Percentiles rank a stretch among this genome's conserved stretches.
phyloP scores from a whole-genome alignment of 2,329 filamentous ascomycete genomes.

The Fusarium neocosmosporiellum region DNA sequence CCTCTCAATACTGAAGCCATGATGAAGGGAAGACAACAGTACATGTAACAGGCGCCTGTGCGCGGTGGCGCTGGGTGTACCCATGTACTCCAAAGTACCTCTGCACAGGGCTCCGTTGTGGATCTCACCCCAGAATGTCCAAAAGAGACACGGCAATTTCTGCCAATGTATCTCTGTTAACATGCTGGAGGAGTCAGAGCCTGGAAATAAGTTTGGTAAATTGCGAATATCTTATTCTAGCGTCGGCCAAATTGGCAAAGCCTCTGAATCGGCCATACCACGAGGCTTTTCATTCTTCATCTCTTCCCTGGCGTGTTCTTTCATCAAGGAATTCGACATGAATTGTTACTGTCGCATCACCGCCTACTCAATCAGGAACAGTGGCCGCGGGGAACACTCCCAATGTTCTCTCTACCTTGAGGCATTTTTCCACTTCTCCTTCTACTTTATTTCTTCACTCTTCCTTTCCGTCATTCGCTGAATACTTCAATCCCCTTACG shows the following conservation, averaged over 20 bases:
- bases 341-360: background rate
- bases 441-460: background rate
- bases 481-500: background rate
- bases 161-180: background rate
- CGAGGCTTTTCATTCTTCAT: background rate
- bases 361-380: background rate
- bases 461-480: background rate
- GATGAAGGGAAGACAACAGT: background rate
- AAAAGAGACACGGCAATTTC: background rate
- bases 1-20: background rate
- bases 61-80: background rate
- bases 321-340: background rate
- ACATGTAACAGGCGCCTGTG: background rate
- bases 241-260: rapidly evolving
- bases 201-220: background rate
- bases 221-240: background rate
- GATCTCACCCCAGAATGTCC: background rate
- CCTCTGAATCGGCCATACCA: rapidly evolving
- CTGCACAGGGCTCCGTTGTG: background rate
- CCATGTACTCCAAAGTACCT: background rate
- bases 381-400: background rate
- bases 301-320: background rate
- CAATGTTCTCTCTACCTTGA: background rate
- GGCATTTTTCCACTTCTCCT: background rate
- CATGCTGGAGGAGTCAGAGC: background rate